Evolutionary conservation across 257 asterid species (phyloP).

Genomic region (Galeopsis tetrahit): DNA sequence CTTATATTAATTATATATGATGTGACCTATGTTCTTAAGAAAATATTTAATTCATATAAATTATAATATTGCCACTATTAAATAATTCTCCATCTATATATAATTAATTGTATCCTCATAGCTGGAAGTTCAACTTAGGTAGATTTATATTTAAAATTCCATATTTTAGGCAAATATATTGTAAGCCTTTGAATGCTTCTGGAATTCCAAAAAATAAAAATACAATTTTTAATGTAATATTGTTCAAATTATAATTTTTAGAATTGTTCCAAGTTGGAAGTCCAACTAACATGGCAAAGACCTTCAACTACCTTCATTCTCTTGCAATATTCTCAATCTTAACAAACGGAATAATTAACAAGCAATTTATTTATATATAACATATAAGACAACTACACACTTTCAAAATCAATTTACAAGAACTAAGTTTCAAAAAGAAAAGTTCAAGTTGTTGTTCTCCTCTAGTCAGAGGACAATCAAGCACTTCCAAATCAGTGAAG

Average conservation of each 20-base stretch:
- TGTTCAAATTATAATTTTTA: background rate
- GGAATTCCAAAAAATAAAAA: background rate
- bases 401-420: constrained; percentile 14
- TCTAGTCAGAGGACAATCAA: no score
- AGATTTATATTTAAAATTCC: constrained; percentile 22
- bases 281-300: constrained; percentile 41
- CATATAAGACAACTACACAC: constrained; percentile 22
- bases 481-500: no score
- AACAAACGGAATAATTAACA: constrained; percentile 18
- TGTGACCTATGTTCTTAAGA: constrained; percentile 1
- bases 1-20: background rate
- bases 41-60: background rate
- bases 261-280: constrained; percentile 40
- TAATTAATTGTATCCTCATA: background rate
- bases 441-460: no score
- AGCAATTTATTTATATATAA: constrained; percentile 27
- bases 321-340: constrained; percentile 36
- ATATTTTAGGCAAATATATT: constrained; percentile 28
- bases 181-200: constrained; percentile 30
- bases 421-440: no score
- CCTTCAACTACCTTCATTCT: constrained; percentile 34
- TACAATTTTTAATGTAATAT: no score
- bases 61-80: background rate
- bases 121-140: constrained; percentile 27
- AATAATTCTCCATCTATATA: background rate